phyloP scores from a whole-genome alignment of 2,329 filamentous ascomycete genomes.

The Cercospora sp. region DNA sequence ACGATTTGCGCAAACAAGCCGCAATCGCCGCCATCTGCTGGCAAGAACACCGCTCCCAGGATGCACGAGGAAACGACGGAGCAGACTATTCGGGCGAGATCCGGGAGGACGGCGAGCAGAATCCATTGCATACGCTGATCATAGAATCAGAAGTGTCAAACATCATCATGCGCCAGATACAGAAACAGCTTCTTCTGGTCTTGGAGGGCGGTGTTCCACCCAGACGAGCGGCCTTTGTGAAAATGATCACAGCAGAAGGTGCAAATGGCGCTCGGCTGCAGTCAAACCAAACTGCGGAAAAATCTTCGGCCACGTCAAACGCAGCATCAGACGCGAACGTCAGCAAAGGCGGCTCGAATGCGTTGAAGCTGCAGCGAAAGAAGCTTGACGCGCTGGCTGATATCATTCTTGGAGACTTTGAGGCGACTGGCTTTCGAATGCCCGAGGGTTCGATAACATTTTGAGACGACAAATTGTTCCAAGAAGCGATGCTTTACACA shows the following conservation, averaged over 20 bases:
- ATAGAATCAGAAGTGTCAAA: conserved; percentile 51
- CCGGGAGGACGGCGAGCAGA: conserved; percentile 21
- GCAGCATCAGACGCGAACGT: conserved; percentile 18
- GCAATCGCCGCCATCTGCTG: conserved; percentile 52
- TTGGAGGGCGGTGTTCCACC: conserved; percentile 52
- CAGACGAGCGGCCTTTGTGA: conserved; percentile 38
- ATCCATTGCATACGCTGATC: conserved; percentile 46
- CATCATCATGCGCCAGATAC: conserved; percentile 49
- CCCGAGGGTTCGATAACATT: conserved; percentile 43
- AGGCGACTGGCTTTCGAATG: conserved; percentile 51
- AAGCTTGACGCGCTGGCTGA: conserved; percentile 51
- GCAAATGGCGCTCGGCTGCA: conserved; percentile 41
- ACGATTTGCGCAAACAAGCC: conserved; percentile 52
- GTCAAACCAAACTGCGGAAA: neutral
- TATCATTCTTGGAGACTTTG: conserved; percentile 48
- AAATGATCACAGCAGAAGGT: conserved; percentile 49
- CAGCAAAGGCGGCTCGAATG: conserved; percentile 38
- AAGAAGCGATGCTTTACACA: neutral
- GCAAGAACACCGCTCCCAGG: conserved; percentile 45
- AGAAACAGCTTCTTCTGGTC: conserved; percentile 50
- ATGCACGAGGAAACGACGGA: conserved; percentile 18
- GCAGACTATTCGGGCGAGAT: conserved; percentile 27
- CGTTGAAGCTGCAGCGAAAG: conserved; percentile 52
- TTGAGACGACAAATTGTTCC: conserved; percentile 22
- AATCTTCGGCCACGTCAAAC: conserved; percentile 16